phyloP scores from a whole-genome alignment of 192 early-diverging fungal species.

The Spizellomyces sp. region DNA sequence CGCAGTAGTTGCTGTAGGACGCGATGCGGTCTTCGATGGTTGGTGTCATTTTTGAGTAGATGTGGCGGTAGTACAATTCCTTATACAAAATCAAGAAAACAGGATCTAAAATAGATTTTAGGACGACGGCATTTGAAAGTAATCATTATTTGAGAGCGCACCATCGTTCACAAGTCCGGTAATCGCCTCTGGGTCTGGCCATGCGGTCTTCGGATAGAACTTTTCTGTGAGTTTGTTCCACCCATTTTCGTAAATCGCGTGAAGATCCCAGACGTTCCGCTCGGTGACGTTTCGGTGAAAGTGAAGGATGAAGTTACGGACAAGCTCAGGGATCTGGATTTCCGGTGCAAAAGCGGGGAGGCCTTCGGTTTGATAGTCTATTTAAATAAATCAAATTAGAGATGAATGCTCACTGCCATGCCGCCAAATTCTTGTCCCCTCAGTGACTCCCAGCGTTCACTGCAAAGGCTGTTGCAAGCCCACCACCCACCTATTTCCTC shows the following conservation, averaged over 20 bases:
- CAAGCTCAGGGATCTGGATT: constrained; percentile 76
- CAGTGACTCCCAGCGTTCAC: too few relatives aligned
- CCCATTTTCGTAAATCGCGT: constrained; percentile 84
- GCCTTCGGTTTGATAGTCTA: background rate
- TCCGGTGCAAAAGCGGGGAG: constrained; percentile 27
- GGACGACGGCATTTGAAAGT: background rate
- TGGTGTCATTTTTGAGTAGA: constrained; percentile 89
- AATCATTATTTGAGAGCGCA: background rate
- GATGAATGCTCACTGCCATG: too few relatives aligned
- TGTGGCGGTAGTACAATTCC: constrained; percentile 96
- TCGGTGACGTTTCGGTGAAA: constrained; percentile 80
- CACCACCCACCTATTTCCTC: constrained; percentile 47
- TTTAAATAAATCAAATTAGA: too few relatives aligned
- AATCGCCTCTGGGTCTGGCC: constrained; percentile 87
- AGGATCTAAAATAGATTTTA: constrained; percentile 53
- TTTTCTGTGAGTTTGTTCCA: constrained; percentile 92
- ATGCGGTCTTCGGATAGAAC: constrained; percentile 83
- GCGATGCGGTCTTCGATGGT: constrained; percentile 87
- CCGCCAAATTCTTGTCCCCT: too few relatives aligned
- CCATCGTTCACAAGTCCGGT: constrained; percentile 82
- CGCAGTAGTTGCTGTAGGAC: constrained; percentile 96
- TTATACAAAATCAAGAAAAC: constrained; percentile 93
- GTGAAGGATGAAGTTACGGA: constrained; percentile 81
- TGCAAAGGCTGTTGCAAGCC: too few relatives aligned
- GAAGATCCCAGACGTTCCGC: constrained; percentile 83